phyloP scores from a whole-genome alignment of 2,329 filamentous ascomycete genomes.

The Escovopsis weberi region DNA sequence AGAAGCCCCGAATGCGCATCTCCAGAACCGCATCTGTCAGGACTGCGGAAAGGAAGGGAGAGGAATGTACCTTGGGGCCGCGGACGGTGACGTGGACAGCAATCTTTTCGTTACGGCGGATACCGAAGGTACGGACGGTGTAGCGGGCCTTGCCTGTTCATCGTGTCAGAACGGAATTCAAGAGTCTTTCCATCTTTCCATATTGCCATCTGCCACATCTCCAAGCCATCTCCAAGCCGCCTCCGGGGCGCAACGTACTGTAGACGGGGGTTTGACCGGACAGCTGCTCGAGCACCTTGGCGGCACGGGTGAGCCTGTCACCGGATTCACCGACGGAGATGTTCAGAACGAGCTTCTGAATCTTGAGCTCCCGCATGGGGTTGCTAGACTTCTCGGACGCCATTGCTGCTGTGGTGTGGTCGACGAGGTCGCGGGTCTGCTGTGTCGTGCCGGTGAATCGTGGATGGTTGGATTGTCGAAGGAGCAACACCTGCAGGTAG shows the following conservation, averaged over 20 bases:
- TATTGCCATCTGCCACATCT: no score
- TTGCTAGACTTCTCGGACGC: conserved; percentile 77
- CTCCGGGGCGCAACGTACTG: conserved; percentile 45
- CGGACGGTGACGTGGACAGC: conserved; percentile 98
- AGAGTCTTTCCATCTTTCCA: no score
- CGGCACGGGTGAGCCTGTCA: conserved; percentile 99
- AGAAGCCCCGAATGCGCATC: no score
- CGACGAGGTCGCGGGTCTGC: conserved; percentile 13
- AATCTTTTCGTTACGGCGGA: conserved; percentile 99
- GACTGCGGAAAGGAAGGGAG: neutral
- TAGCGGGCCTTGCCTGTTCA: conserved; percentile 89
- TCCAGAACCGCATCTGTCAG: no score
- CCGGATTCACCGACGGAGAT: conserved; percentile 99
- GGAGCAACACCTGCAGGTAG: conserved; percentile 1
- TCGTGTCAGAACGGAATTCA: neutral
- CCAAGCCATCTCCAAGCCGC: no score
- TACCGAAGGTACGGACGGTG: conserved; percentile 99
- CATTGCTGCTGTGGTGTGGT: conserved; percentile 25
- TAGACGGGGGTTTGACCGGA: conserved; percentile 99
- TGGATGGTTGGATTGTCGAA: conserved; percentile 5
- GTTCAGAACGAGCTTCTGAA: conserved; percentile 99
- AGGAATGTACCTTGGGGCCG: conserved; percentile 53
- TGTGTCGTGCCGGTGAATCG: conserved; percentile 20
- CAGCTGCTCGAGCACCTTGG: conserved; percentile 99
- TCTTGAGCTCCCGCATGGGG: conserved; percentile 99